Percentiles rank a stretch among this genome's conserved stretches.
These are phyloP conservation scores for Crithidia acanthocephali DNA, from an alignment of 208 protist genomes.

Conservation along the genomic window DNA sequence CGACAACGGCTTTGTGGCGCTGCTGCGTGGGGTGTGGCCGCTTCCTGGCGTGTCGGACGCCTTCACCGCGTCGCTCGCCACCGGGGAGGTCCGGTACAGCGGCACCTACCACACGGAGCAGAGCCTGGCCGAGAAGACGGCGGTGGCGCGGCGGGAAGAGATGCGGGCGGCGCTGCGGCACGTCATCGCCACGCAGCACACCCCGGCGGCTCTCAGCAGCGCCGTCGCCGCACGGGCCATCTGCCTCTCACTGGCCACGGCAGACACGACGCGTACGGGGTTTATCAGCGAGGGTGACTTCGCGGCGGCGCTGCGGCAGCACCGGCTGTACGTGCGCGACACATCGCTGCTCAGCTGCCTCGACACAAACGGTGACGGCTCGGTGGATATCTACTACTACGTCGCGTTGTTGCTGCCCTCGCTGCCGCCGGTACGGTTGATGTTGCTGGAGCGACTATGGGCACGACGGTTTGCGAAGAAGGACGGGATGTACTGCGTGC, in stretches of 20 bases:
- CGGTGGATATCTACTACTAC: slow-evolving; percentile 78
- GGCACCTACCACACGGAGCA: slow-evolving; percentile 50
- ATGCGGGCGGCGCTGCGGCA: slow-evolving; percentile 40
- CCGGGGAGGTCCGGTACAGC: slow-evolving; percentile 16
- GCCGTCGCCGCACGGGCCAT: slow-evolving; percentile 40
- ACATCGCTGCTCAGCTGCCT: slow-evolving; percentile 44
- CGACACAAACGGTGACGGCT: slow-evolving; percentile 79
- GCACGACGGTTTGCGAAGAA: slow-evolving; percentile 50
- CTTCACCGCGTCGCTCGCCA: slow-evolving; percentile 32
- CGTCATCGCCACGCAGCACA: slow-evolving; percentile 49
- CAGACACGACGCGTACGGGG: slow-evolving; percentile 29
- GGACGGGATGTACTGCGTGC: slow-evolving; percentile 46
- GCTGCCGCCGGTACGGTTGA: slow-evolving; percentile 54
- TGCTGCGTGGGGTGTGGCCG: slow-evolving; percentile 71
- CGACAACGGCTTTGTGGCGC: slow-evolving; percentile 66
- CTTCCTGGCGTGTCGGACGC: slow-evolving; percentile 32
- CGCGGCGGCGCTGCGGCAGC: slow-evolving; percentile 46
- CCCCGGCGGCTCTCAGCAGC: slow-evolving; percentile 42
- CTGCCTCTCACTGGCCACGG: slow-evolving; percentile 44
- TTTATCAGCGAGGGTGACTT: slow-evolving; percentile 64
- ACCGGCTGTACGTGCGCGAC: slow-evolving; percentile 77
- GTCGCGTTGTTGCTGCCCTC: slow-evolving; percentile 53
- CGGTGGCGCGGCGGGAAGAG: slow-evolving; percentile 43
- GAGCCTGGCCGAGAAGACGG: slow-evolving; percentile 47
- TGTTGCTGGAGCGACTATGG: slow-evolving; percentile 88